phyloP scores from a whole-genome alignment of 2,329 filamentous ascomycete species.

The Macrophomina phaseolina region DNA sequence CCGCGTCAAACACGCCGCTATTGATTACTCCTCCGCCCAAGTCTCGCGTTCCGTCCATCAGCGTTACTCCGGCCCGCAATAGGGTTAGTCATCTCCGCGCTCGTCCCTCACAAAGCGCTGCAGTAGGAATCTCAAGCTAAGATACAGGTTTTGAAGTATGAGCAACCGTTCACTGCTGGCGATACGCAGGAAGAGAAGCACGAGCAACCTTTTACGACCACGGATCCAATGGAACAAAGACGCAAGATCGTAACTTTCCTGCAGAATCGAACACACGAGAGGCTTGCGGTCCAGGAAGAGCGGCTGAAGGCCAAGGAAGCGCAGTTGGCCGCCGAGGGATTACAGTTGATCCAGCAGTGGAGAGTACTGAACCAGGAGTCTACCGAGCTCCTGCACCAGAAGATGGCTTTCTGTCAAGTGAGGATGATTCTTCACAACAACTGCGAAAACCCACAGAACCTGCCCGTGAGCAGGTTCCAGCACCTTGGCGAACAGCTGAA shows the following conservation, averaged over 20 bases:
- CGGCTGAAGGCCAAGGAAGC: no score
- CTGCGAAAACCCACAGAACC: background rate
- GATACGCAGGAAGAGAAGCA: background rate
- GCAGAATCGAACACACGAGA: background rate
- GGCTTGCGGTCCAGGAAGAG: background rate
- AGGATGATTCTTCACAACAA: background rate
- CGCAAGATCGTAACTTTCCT: background rate
- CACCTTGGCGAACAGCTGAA: background rate
- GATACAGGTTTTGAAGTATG: background rate
- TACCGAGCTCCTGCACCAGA: conserved; percentile 2
- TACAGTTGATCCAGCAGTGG: background rate
- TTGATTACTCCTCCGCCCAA: background rate
- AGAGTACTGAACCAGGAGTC: background rate
- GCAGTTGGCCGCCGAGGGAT: no score
- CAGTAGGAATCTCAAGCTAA: background rate
- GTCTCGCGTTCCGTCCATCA: background rate
- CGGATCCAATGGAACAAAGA: no score
- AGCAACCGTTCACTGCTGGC: no score
- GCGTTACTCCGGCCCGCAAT: background rate
- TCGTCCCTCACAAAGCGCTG: no score
- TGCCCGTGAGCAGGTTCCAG: background rate
- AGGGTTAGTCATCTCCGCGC: background rate
- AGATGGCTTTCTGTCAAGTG: background rate
- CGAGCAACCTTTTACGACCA: no score
- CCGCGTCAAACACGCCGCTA: no score